These are phyloP conservation scores for Citrus unshiu DNA, from an alignment of 345 rosid species.

Conservation along the genomic window DNA sequence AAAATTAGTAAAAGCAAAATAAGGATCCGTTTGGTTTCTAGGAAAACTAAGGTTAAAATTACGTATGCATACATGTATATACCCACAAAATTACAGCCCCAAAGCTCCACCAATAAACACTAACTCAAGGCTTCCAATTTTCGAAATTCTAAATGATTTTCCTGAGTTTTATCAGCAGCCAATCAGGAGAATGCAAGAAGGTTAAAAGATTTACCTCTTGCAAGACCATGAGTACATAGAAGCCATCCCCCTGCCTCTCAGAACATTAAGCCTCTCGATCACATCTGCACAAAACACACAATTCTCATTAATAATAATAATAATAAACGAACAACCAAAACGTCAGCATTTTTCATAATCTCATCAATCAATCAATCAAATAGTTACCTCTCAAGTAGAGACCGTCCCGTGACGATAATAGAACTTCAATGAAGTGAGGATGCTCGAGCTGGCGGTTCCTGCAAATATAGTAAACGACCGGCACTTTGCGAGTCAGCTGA, in stretches of 20 bases:
- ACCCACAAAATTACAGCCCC: neutral
- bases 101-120: too few relatives aligned
- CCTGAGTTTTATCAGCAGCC: constrained; percentile 10
- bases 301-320: neutral
- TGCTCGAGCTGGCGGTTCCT: constrained; percentile 97
- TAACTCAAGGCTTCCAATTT: neutral
- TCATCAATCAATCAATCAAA: neutral
- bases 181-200: neutral
- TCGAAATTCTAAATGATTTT: neutral
- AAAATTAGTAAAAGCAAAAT: neutral
- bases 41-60: neutral
- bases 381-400: constrained; percentile 72
- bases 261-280: constrained; percentile 77
- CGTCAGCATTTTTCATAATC: neutral
- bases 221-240: constrained; percentile 92
- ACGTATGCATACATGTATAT: neutral
- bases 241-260: constrained; percentile 95
- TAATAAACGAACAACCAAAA: neutral
- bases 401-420: constrained; percentile 65
- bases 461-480: constrained; percentile 86
- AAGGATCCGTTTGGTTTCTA: neutral
- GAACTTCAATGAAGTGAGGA: constrained; percentile 95
- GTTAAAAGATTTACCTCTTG: constrained; percentile 46
- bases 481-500: constrained; percentile 66
- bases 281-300: constrained; percentile 49